phyloP scores from a whole-genome alignment of 139 green algal genomes.

The Chlamydomonas sp. region DNA sequence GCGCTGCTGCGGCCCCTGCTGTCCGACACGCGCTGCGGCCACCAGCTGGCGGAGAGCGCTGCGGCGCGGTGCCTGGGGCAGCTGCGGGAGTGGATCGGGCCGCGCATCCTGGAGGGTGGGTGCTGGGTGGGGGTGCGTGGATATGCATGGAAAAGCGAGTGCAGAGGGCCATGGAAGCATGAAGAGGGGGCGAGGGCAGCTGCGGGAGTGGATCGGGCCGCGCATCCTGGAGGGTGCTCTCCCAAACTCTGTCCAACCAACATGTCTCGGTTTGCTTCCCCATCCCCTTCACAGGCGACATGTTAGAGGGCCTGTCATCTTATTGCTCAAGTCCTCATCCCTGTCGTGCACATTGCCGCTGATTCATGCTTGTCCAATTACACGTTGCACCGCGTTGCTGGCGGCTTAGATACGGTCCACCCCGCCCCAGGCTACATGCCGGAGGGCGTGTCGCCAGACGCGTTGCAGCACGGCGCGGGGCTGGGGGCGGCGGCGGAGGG shows the following conservation, averaged over 20 bases:
- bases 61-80: constrained; percentile 62
- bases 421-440: constrained; percentile 1
- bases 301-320: neutral
- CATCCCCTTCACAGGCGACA: neutral
- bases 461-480: no score
- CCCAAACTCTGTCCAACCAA: no score
- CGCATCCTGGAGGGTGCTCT: no score
- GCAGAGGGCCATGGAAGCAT: no score
- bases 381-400: no score
- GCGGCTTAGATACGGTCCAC: neutral
- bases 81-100: constrained; percentile 78
- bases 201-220: no score
- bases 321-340: no score
- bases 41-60: constrained; percentile 74
- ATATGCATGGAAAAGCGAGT: neutral
- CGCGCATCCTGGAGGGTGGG: constrained; percentile 49
- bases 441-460: neutral
- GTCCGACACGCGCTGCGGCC: constrained; percentile 59
- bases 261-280: neutral
- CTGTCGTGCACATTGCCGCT: no score
- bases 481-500: no score
- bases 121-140: neutral
- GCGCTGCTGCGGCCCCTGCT: constrained; percentile 81
- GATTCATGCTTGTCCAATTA: no score
- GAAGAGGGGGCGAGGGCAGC: no score